phyloP scores from a whole-genome alignment of 1,284 basidiomycete species.

The Irpex rosettiformis region DNA sequence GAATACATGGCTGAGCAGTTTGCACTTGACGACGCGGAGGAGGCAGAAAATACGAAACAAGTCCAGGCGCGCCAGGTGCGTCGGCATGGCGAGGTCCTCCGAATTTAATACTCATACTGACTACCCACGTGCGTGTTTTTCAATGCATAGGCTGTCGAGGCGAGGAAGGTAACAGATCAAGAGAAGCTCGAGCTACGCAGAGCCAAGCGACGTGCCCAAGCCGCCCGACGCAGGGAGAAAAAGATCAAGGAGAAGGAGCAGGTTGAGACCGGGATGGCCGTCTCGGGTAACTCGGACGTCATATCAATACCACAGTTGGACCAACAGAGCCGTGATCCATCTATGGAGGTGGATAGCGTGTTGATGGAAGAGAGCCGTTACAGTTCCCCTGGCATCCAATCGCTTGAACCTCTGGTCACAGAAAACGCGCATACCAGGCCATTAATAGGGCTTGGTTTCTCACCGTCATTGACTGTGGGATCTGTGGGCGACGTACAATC shows the following conservation, averaged over 20 bases:
- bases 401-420: constrained; percentile 3
- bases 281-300: constrained; percentile 13
- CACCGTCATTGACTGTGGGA: constrained; percentile 46
- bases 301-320: constrained; percentile 2
- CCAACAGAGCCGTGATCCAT: constrained; percentile 6
- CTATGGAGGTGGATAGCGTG: constrained; percentile 3
- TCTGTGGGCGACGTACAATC: constrained; percentile 41
- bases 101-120: no score
- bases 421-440: constrained; percentile 4
- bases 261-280: constrained; percentile 10
- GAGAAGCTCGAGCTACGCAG: constrained; percentile 25
- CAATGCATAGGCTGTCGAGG: constrained; percentile 1
- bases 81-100: not conserved
- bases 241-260: constrained; percentile 17
- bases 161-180: constrained; percentile 13
- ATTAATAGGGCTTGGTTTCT: constrained; percentile 29
- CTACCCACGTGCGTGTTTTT: not conserved
- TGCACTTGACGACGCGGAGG: constrained; percentile 65
- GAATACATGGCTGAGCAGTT: constrained; percentile 80
- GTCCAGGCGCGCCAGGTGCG: constrained; percentile 15
- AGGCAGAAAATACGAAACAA: constrained; percentile 49
- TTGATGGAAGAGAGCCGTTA: not conserved
- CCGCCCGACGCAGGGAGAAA: constrained; percentile 23
- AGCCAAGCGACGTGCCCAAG: constrained; percentile 25
- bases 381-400: constrained; percentile 4